Evolutionary conservation across 2,329 filamentous ascomycete species (phyloP), one percentile per base, ranked within the genome.

Genomic region (Hymenoscyphus linearis): DNA sequence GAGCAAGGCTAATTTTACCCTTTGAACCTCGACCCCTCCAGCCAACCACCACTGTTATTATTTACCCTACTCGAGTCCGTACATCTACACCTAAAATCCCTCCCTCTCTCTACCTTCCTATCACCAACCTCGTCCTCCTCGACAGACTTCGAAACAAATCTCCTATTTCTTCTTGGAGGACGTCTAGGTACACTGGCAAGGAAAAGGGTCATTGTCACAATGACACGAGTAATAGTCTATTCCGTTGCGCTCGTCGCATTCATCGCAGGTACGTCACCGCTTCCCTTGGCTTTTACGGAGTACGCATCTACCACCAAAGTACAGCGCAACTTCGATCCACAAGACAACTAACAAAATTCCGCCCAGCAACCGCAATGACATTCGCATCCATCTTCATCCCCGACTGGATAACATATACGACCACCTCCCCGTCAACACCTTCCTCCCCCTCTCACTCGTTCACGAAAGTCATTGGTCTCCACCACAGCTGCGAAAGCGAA

Each of bases 401-500:
- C 16, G 79, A 84, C 74, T 95, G 90, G 90, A 78, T 92, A 57
- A 80, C 81, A 59, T 91, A 84, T 73, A 76, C 81, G 52, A 82
- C 85, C 50, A 79, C 78, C 7, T 75, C 79, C 57, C 71, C 70
- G 54, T 71, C 75, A 37, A 78, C 79, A 70, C 75, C 76, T 62
- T 47, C 81, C 53, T 82, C 85, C 47, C 79, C 78, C 7, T 75
- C 79, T 56, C 71, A 70, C 62, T 77, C 78, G 66, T 83, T 85
- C 67, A 83, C 82, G 64, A 85, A 92, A 67, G 83, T 81, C 54
- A 87, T 88, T 72, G 93, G 93, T 62, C 84, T 99, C 53, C 90
- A 96, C 76, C 83, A 82, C 68, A 86, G 85, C 73, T 99, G 93
- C 77, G 89, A 87, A 59, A 88, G 84, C 61, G 78, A 90, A 61